Evolutionary conservation across 805 yeast species (phyloP).

Genomic region (Metschnikowia similis): DNA sequence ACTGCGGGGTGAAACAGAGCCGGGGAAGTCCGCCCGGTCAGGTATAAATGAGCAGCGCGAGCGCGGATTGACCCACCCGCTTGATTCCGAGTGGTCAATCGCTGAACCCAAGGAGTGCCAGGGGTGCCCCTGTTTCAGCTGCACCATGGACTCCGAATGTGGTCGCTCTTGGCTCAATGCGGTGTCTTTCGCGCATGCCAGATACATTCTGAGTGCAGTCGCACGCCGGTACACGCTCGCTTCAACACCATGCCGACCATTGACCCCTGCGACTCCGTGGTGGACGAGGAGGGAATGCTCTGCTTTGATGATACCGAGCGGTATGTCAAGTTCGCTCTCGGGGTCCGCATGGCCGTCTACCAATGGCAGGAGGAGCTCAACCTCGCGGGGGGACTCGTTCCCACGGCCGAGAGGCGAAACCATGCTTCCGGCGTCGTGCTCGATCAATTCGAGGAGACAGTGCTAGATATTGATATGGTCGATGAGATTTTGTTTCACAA

Average conservation of each 20-base stretch:
- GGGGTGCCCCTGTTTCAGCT: no score
- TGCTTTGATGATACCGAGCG: constrained; percentile 54
- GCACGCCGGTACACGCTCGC: no score
- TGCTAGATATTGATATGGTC: constrained; percentile 71
- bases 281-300: constrained; percentile 41
- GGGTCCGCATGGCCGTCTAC: constrained; percentile 84
- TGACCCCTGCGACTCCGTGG: constrained; percentile 51
- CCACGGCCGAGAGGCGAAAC: constrained; percentile 85
- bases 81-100: no score
- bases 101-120: no score
- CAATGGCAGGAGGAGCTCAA: constrained; percentile 85
- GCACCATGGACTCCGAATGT: no score
- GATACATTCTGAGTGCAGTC: no score
- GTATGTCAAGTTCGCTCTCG: constrained; percentile 86
- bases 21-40: no score
- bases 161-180: no score
- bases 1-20: no score
- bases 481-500: constrained; percentile 85
- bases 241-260: constrained; percentile 26
- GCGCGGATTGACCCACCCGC: no score
- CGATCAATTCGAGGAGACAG: constrained; percentile 70
- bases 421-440: constrained; percentile 85
- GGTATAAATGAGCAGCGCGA: no score
- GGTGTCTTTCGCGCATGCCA: no score
- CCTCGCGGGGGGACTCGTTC: constrained; percentile 98